Evolutionary conservation across 176 grass and related monocot genomes (phyloP).

Genomic region (Phoenix dactylifera): DNA sequence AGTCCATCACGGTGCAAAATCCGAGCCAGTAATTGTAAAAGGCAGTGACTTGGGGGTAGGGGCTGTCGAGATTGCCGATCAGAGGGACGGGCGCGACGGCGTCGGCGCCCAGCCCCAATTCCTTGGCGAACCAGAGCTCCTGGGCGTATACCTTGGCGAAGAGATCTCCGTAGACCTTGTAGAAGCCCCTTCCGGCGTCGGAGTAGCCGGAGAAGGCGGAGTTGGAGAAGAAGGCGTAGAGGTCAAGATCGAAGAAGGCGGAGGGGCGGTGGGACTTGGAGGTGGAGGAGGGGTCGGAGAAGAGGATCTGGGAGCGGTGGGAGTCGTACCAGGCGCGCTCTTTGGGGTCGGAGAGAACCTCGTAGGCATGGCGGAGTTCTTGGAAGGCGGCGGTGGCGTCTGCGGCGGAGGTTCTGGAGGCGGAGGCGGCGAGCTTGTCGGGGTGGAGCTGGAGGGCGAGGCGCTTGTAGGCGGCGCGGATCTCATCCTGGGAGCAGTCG

Average conservation of each 20-base stretch:
- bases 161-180: slow-evolving; percentile 88
- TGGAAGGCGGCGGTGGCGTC: slow-evolving; percentile 82
- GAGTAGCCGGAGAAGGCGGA: slow-evolving; percentile 66
- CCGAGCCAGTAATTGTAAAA: slow-evolving; percentile 84
- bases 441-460: slow-evolving; percentile 89
- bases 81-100: slow-evolving; percentile 44
- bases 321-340: slow-evolving; percentile 93
- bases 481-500: slow-evolving; percentile 54
- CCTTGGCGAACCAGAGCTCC: slow-evolving; percentile 61
- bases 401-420: slow-evolving; percentile 9
- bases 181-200: slow-evolving; percentile 81
- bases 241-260: slow-evolving; percentile 50
- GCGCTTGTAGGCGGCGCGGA: slow-evolving; percentile 69
- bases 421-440: slow-evolving; percentile 55
- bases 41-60: slow-evolving; percentile 62
- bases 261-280: slow-evolving; percentile 25
- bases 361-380: slow-evolving; percentile 81
- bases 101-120: slow-evolving; percentile 43
- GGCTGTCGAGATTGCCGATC: slow-evolving; percentile 78
- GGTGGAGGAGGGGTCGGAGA: slow-evolving; percentile 34
- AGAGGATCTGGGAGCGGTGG: slow-evolving; percentile 91
- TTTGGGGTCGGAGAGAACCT: slow-evolving; percentile 78
- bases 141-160: slow-evolving; percentile 68
- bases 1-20: slow-evolving; percentile 75
- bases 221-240: slow-evolving; percentile 65